phyloP scores from a whole-genome alignment of 1,139 yeast species.

The Zygosaccharomyces sapae region DNA sequence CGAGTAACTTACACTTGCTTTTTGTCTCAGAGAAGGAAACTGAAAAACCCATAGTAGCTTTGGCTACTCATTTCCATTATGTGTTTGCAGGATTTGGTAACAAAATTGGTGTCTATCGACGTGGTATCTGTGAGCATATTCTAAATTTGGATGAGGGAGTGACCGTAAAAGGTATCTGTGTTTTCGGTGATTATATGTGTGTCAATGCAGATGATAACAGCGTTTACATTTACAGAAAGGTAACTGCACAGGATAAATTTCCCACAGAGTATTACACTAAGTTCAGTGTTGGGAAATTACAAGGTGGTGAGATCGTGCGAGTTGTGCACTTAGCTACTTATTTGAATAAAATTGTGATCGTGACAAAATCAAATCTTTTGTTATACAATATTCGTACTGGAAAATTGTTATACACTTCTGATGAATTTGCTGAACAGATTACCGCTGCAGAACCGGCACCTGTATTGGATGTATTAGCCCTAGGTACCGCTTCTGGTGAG shows the following conservation, averaged over 20 bases:
- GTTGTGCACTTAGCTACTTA: constrained; percentile 86
- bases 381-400: constrained; percentile 77
- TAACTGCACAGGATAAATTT: constrained; percentile 43
- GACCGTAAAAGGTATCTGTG: constrained; percentile 48
- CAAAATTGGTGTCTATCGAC: constrained; percentile 69
- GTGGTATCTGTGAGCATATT: constrained; percentile 71
- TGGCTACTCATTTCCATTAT: constrained; percentile 79
- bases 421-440: constrained; percentile 47
- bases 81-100: constrained; percentile 76
- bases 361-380: constrained; percentile 56
- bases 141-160: constrained; percentile 38
- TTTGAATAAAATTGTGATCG: constrained; percentile 80
- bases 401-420: constrained; percentile 60
- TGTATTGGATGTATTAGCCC: constrained; percentile 74
- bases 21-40: constrained; percentile 85
- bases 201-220: constrained; percentile 51
- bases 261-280: constrained; percentile 67
- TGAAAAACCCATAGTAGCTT: constrained; percentile 59
- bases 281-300: constrained; percentile 51
- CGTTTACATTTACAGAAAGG: constrained; percentile 62
- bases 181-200: constrained; percentile 78
- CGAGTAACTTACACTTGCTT: constrained; percentile 75
- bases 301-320: constrained; percentile 63
- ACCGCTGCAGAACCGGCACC: constrained; percentile 79
- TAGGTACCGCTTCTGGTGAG: constrained; percentile 71